Evolutionary conservation across 805 yeast species (phyloP).

Genomic region (Saccharomyces kudriavzevii): DNA sequence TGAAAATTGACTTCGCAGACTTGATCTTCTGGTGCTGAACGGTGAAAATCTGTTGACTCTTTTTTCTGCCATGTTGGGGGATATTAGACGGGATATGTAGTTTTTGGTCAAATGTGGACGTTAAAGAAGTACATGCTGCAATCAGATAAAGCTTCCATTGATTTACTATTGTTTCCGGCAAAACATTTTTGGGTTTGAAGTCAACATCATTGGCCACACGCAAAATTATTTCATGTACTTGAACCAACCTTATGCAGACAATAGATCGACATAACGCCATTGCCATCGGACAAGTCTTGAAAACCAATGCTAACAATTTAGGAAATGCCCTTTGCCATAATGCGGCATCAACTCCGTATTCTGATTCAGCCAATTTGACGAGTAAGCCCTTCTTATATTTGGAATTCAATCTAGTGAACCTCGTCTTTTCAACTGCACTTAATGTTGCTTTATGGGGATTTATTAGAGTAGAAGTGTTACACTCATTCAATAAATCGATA

Average conservation of each 20-base stretch:
- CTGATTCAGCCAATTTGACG: constrained; percentile 77
- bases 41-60: constrained; percentile 68
- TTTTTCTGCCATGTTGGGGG: constrained; percentile 62
- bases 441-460: constrained; percentile 40
- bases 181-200: constrained; percentile 31
- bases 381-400: constrained; percentile 58
- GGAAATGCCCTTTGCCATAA: constrained; percentile 93
- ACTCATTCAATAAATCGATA: constrained; percentile 65
- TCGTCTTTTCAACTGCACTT: constrained; percentile 69
- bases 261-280: constrained; percentile 88
- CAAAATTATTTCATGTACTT: constrained; percentile 63
- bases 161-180: constrained; percentile 65
- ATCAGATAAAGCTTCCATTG: constrained; percentile 87
- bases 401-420: constrained; percentile 54
- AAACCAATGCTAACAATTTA: constrained; percentile 57
- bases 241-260: constrained; percentile 82
- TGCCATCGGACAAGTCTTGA: constrained; percentile 80
- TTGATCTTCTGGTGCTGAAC: constrained; percentile 87
- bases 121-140: constrained; percentile 85
- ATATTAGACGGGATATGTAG: constrained; percentile 49
- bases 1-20: constrained; percentile 82
- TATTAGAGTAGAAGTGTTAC: constrained; percentile 60
- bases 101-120: constrained; percentile 82
- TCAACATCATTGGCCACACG: constrained; percentile 43
- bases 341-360: constrained; percentile 91